These are phyloP conservation scores for Backusella liffmaniae DNA, from an alignment of 192 early-diverging fungal species.

Conservation along the genomic window DNA sequence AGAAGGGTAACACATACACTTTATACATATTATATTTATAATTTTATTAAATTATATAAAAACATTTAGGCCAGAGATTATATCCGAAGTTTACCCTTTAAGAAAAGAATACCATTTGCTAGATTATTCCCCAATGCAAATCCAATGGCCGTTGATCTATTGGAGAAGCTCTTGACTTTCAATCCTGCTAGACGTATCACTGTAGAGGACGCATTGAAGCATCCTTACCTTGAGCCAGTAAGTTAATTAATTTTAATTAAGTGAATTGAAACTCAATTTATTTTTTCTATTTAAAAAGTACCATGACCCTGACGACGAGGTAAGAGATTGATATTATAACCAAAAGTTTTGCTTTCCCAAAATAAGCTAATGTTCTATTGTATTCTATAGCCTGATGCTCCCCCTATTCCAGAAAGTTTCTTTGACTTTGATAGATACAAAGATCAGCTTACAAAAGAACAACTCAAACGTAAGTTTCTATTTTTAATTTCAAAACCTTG, in stretches of 20 bases:
- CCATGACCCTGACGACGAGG: conserved; percentile 67
- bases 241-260: conserved; percentile 6
- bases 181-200: conserved; percentile 89
- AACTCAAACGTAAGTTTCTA: conserved; percentile 61
- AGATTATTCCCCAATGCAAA: conserved; percentile 88
- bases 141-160: conserved; percentile 84
- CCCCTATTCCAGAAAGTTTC: conserved; percentile 72
- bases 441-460: conserved; percentile 77
- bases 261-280: background rate
- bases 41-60: background rate
- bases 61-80: conserved; percentile 78
- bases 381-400: conserved; percentile 58
- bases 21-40: too few relatives aligned
- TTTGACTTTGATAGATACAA: conserved; percentile 88
- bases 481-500: background rate
- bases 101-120: conserved; percentile 77
- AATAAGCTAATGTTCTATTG: background rate
- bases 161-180: conserved; percentile 91
- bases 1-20: conserved; percentile 45
- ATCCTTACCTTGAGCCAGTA: conserved; percentile 81
- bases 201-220: conserved; percentile 88
- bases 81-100: conserved; percentile 85
- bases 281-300: conserved; percentile 39
- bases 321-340: background rate
- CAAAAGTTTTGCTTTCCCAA: background rate